Conservation (phyloP, 2,329 filamentous ascomycete genomes). For the Amesomyces nigricolor region DNA sequence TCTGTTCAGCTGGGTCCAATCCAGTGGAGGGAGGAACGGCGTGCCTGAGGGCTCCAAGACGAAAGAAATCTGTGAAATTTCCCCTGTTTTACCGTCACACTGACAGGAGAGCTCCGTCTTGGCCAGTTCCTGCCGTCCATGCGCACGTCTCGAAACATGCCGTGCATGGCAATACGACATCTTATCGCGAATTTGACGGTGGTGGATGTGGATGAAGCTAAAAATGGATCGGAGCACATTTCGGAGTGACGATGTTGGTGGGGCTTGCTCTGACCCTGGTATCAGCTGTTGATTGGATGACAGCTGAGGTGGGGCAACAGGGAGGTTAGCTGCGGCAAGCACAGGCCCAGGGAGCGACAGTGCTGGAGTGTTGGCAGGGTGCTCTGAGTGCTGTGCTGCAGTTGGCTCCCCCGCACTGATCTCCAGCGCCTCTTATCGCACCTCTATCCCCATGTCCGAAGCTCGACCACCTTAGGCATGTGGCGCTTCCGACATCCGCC, state of each 20-base stretch:
- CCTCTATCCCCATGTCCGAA: no score
- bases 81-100: conserved; percentile 10
- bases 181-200: conserved; percentile 12
- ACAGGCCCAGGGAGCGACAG: not conserved
- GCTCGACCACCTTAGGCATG: not conserved
- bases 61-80: conserved; percentile 5
- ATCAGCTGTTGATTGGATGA: not conserved
- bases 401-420: conserved; percentile 9
- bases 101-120: conserved; percentile 11
- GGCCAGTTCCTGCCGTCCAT: not conserved
- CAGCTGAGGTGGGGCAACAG: not conserved
- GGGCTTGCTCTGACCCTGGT: not conserved
- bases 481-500: conserved; percentile 3
- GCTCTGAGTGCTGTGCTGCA: not conserved
- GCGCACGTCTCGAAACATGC: not conserved
- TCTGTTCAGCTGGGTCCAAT: conserved; percentile 6
- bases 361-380: not conserved
- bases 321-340: conserved; percentile 12
- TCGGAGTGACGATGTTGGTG: not conserved
- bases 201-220: not conserved
- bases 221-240: not conserved
- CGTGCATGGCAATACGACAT: not conserved
- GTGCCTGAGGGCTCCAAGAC: conserved; percentile 4
- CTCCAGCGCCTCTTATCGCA: not conserved
- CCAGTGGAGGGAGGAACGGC: conserved; percentile 3